Percentiles rank a stretch among this genome's conserved stretches.
Conservation (phyloP, 2,329 filamentous ascomycete species). For the Sclerotinia borealis region DNA sequence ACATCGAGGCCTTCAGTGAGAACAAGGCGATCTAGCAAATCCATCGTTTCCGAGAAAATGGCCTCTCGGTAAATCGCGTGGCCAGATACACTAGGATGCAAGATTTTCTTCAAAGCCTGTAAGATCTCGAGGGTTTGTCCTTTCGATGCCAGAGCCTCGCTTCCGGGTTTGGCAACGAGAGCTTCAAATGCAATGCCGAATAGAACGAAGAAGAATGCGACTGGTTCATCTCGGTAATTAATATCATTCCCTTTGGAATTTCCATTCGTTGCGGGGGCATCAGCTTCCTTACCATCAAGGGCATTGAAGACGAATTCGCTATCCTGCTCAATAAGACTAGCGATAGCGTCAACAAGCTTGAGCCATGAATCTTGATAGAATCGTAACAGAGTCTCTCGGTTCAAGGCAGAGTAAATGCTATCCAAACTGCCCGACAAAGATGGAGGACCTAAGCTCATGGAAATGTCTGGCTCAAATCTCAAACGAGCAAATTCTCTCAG, state of each 20-base stretch:
- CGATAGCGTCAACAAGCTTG: slow-evolving; percentile 93
- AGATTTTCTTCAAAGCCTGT: slow-evolving; percentile 85
- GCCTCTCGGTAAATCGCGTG: slow-evolving; percentile 95
- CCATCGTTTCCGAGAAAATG: slow-evolving; percentile 95
- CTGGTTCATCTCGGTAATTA: slow-evolving; percentile 95
- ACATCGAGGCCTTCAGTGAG: slow-evolving; percentile 86
- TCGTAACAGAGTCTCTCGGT: slow-evolving; percentile 83
- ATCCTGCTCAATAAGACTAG: slow-evolving; percentile 93
- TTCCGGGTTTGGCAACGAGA: slow-evolving; percentile 70
- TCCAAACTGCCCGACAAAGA: slow-evolving; percentile 81
- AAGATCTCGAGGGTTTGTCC: slow-evolving; percentile 85
- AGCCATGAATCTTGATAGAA: slow-evolving; percentile 99
- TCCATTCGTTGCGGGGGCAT: slow-evolving; percentile 33
- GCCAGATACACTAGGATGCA: slow-evolving; percentile 89
- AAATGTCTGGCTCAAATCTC: slow-evolving; percentile 95
- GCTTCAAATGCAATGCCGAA: slow-evolving; percentile 97
- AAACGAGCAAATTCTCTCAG: slow-evolving; percentile 88
- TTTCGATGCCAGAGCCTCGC: slow-evolving; percentile 61
- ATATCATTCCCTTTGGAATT: slow-evolving; percentile 68
- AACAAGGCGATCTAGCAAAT: slow-evolving; percentile 84
- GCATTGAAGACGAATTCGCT: slow-evolving; percentile 97
- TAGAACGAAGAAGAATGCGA: slow-evolving; percentile 97
- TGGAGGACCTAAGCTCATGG: slow-evolving; percentile 76
- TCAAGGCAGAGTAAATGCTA: slow-evolving; percentile 89
- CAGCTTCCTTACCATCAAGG: slow-evolving; percentile 73